Conservation (phyloP, 2,329 filamentous ascomycete genomes). For the Aureobasidium sp. region DNA sequence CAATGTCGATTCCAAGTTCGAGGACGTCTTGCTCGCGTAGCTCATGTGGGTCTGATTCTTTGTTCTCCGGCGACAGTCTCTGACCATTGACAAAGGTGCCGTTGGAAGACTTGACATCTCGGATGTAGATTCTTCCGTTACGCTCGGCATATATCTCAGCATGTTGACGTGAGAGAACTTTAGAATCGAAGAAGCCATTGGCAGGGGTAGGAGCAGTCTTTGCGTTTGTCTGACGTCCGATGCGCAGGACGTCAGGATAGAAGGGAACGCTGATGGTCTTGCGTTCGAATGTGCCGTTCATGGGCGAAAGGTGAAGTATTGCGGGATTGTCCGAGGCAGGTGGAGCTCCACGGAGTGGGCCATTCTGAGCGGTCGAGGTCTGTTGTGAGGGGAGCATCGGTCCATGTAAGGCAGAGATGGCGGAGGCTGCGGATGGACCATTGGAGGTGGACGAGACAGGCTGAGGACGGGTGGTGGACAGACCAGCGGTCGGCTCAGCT, state of each 20-base stretch:
- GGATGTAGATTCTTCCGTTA: constrained; percentile 83
- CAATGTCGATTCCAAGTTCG: constrained; percentile 95
- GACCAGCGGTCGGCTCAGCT: constrained; percentile 56
- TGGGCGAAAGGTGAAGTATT: constrained; percentile 75
- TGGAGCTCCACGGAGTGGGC: constrained; percentile 24
- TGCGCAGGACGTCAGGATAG: constrained; percentile 85
- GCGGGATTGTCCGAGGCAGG: constrained; percentile 56
- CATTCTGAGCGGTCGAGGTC: constrained; percentile 58
- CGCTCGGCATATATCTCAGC: constrained; percentile 85
- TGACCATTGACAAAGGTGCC: constrained; percentile 95
- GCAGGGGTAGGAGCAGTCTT: constrained; percentile 85
- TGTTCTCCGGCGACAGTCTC: constrained; percentile 84
- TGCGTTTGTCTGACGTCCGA: constrained; percentile 93
- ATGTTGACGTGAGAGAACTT: constrained; percentile 91
- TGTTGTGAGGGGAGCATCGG: constrained; percentile 64
- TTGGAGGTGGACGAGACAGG: constrained; percentile 52
- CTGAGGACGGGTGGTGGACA: constrained; percentile 56
- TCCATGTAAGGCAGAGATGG: constrained; percentile 57
- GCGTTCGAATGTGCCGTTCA: constrained; percentile 94
- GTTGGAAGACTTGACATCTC: constrained; percentile 97
- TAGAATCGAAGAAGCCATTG: constrained; percentile 97
- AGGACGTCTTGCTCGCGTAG: constrained; percentile 84
- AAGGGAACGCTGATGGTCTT: constrained; percentile 94
- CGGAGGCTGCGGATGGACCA: constrained; percentile 52
- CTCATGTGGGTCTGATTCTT: constrained; percentile 93